Evolutionary conservation across 345 rosid species (phyloP).

Genomic region (Camelina sativa): DNA sequence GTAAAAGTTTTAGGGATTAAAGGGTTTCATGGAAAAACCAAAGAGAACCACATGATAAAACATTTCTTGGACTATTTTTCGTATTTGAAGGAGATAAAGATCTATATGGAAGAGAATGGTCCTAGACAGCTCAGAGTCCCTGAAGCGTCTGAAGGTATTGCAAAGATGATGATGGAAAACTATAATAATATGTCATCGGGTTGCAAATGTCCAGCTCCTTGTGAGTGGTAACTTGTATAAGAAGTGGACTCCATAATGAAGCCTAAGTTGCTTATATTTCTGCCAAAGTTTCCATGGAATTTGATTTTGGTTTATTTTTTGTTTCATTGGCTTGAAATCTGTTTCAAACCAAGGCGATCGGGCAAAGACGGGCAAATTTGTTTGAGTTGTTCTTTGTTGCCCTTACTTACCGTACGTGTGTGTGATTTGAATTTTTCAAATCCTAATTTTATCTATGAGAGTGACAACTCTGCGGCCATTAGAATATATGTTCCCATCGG

Average conservation of each 20-base stretch:
- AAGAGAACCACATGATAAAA: background rate
- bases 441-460: too few species aligned
- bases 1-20: background rate
- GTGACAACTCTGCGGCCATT: too few species aligned
- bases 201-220: background rate
- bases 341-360: too few species aligned
- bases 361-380: too few species aligned
- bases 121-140: background rate
- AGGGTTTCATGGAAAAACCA: background rate
- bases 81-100: background rate
- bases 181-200: background rate
- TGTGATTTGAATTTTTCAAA: too few species aligned
- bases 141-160: background rate
- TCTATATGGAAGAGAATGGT: background rate
- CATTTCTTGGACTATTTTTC: slow-evolving; percentile 8
- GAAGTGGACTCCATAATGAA: background rate
- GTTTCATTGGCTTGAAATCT: too few species aligned
- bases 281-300: background rate
- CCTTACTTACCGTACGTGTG: too few species aligned
- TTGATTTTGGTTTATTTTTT: too few species aligned
- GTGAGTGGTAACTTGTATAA: background rate
- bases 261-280: background rate
- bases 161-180: background rate
- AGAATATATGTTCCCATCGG: too few species aligned
- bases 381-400: too few species aligned